phyloP scores from a whole-genome alignment of 108 stramenopile species.

The Pseudonitzschia multistriata region DNA sequence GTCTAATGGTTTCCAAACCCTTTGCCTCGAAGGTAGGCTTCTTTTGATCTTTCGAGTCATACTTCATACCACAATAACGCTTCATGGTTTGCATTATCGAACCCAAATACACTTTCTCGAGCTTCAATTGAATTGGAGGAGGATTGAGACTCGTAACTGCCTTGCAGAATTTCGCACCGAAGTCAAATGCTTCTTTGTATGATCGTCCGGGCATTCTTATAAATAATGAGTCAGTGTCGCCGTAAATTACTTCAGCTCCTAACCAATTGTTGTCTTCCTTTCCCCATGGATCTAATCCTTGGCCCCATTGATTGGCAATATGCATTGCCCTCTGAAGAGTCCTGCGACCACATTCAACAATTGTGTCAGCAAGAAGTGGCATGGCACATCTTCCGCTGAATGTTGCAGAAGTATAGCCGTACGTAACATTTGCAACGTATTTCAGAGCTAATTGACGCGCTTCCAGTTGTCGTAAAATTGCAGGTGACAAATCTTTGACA shows the following conservation, averaged over 20 bases:
- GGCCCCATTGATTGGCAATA: conserved; percentile 78
- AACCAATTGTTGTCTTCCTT: conserved; percentile 62
- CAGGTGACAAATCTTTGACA: conserved; percentile 60
- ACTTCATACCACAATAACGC: conserved; percentile 91
- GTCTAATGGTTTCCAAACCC: conserved; percentile 84
- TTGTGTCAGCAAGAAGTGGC: conserved; percentile 95
- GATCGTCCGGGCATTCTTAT: conserved; percentile 86
- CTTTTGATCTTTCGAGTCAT: conserved; percentile 65
- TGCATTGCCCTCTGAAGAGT: conserved; percentile 87
- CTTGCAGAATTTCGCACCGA: conserved; percentile 87
- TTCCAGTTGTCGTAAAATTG: conserved; percentile 85
- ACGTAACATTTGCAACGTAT: conserved; percentile 98
- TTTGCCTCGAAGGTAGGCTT: conserved; percentile 84
- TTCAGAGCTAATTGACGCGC: conserved; percentile 98
- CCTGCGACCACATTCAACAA: conserved; percentile 90
- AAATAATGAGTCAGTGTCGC: conserved; percentile 98
- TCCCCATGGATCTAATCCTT: conserved; percentile 57
- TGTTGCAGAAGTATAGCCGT: conserved; percentile 93
- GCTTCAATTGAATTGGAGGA: conserved; percentile 90
- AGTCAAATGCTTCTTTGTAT: conserved; percentile 86
- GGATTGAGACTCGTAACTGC: conserved; percentile 86
- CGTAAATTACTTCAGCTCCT: conserved; percentile 88
- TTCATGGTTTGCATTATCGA: conserved; percentile 89
- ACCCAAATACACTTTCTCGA: conserved; percentile 95
- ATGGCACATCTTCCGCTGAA: conserved; percentile 95